phyloP scores from a whole-genome alignment of 208 protist genomes.

The Wallacemonas sp. region DNA sequence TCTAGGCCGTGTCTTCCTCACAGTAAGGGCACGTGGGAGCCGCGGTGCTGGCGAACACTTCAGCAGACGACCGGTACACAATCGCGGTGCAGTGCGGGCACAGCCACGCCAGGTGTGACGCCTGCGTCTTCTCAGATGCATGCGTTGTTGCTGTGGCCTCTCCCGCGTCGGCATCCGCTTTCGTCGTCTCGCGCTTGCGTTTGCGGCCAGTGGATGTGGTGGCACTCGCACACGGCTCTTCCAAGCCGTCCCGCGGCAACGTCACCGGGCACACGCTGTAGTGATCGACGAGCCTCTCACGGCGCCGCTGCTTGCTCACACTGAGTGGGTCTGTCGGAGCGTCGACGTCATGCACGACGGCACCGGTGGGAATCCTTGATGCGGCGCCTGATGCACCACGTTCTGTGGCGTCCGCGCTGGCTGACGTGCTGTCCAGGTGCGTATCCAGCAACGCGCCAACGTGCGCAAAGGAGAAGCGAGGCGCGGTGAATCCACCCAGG shows the following conservation, averaged over 20 bases:
- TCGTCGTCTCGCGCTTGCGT: not conserved
- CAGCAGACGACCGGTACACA: conserved; percentile 31
- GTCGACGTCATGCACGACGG: conserved; percentile 9
- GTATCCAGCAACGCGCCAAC: conserved; percentile 40
- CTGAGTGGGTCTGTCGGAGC: conserved; percentile 1
- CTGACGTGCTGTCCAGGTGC: not conserved
- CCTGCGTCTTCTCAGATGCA: not conserved
- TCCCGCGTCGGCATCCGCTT: not conserved
- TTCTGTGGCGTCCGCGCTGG: not conserved
- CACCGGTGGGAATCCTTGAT: not conserved
- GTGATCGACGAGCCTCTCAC: conserved; percentile 58
- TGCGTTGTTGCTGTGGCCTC: not conserved
- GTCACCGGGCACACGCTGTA: conserved; percentile 57
- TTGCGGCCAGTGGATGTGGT: not conserved
- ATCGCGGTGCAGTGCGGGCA: conserved; percentile 72
- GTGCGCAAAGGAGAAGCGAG: conserved; percentile 27
- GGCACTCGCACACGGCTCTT: not conserved
- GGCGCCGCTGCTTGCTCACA: conserved; percentile 13
- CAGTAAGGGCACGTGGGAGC: conserved; percentile 37
- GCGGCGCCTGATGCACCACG: not conserved
- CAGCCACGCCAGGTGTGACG: conserved; percentile 58
- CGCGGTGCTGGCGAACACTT: conserved; percentile 14
- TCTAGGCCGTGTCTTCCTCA: too few species aligned
- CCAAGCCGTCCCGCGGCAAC: conserved; percentile 28
- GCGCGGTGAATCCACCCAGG: conserved; percentile 34